These are phyloP conservation scores for Quercus rubra DNA, from an alignment of 306 rosid genomes.

Conservation along the genomic window DNA sequence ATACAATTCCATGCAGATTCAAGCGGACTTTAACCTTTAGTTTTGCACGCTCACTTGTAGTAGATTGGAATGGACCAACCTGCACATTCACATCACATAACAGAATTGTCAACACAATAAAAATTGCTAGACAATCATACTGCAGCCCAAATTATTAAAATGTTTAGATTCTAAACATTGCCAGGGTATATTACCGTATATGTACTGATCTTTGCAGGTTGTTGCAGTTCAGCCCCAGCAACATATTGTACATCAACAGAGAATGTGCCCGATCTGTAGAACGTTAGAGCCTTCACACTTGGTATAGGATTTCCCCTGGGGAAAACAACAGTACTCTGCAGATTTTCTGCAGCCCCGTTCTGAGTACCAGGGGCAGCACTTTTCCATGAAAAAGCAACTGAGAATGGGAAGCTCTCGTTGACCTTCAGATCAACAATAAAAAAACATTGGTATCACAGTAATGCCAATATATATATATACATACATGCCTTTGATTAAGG, in stretches of 20 bases:
- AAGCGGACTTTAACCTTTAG: conserved; percentile 74
- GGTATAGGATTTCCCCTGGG: conserved; percentile 87
- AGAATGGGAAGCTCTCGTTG: conserved; percentile 63
- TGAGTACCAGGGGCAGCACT: conserved; percentile 64
- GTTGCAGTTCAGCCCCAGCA: conserved; percentile 52
- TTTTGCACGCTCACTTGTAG: conserved; percentile 58
- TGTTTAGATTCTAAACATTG: not conserved
- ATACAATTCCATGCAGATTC: conserved; percentile 78
- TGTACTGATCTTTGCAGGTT: conserved; percentile 70
- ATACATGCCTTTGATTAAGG: not conserved
- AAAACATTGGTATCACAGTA: not conserved
- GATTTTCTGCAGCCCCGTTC: conserved; percentile 50
- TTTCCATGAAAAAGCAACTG: conserved; percentile 76
- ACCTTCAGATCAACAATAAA: conserved; percentile 47
- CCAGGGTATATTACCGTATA: conserved; percentile 53
- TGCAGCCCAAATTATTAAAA: not conserved
- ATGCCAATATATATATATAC: too few relatives aligned
- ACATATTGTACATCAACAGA: conserved; percentile 69
- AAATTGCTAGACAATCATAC: not conserved
- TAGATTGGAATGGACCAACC: conserved; percentile 85
- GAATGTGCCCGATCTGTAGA: conserved; percentile 67
- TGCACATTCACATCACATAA: conserved; percentile 27
- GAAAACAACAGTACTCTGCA: conserved; percentile 56
- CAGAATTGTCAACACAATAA: not conserved
- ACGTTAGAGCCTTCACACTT: conserved; percentile 70